These are phyloP conservation scores for Ottelia alismoides DNA, from an alignment of 106 monocot genomes.

Conservation along the genomic window DNA sequence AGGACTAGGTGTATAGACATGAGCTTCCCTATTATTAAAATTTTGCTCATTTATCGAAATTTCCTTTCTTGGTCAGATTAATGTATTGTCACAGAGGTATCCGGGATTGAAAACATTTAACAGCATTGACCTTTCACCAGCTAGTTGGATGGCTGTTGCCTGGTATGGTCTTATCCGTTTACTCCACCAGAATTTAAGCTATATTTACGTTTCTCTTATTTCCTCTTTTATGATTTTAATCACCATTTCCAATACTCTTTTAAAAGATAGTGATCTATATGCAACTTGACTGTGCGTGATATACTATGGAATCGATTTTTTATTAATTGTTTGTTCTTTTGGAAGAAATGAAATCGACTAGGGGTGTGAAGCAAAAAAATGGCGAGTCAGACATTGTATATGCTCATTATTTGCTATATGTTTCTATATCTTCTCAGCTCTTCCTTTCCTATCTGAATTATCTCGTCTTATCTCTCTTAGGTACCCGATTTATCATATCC, in stretches of 20 bases:
- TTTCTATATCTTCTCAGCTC: background rate
- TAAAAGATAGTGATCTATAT: background rate
- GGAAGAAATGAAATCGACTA: background rate
- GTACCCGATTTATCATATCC: constrained; percentile 89
- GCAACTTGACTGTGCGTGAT: background rate
- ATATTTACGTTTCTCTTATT: background rate
- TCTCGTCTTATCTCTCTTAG: constrained; percentile 12
- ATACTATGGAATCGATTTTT: background rate
- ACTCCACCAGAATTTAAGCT: background rate
- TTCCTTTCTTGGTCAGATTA: constrained; percentile 25
- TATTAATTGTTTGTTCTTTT: background rate
- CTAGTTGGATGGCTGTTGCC: constrained; percentile 93
- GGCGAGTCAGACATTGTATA: too few species aligned
- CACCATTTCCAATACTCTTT: background rate
- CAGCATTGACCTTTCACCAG: constrained; percentile 74
- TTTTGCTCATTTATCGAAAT: background rate
- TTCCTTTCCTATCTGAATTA: background rate
- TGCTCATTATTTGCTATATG: background rate
- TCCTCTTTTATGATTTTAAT: background rate
- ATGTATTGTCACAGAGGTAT: constrained; percentile 35
- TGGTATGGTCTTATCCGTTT: constrained; percentile 35
- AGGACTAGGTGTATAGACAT: too few species aligned
- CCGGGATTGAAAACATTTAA: constrained; percentile 57
- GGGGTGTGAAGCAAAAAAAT: too few species aligned
- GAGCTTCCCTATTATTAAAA: constrained; percentile 1